phyloP scores from a whole-genome alignment of 2,329 filamentous ascomycete species.

The Verticillium dahliae region DNA sequence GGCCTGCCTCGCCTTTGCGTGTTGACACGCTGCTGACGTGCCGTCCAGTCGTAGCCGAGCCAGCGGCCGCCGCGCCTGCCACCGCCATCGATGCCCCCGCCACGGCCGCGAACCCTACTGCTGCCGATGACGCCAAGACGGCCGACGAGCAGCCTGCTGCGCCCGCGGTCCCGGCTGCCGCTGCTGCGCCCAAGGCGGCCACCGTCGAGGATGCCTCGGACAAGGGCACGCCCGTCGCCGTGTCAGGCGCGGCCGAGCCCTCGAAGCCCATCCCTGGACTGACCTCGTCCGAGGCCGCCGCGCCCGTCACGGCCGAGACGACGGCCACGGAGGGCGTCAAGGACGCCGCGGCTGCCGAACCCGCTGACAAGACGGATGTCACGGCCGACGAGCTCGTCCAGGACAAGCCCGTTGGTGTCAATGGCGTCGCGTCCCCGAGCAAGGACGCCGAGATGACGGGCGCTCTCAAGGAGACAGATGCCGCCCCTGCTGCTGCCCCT shows the following conservation, averaged over 20 bases:
- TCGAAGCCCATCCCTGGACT: not conserved
- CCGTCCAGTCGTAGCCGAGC: constrained; percentile 14
- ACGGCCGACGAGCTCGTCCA: constrained; percentile 23
- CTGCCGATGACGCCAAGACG: constrained; percentile 3
- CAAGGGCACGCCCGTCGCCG: constrained; percentile 7
- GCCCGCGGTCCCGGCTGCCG: constrained; percentile 13
- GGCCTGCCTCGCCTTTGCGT: no score
- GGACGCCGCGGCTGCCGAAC: not conserved
- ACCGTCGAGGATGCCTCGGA: constrained; percentile 7
- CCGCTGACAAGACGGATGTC: constrained; percentile 15
- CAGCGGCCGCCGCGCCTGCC: constrained; percentile 19
- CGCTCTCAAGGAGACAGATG: constrained; percentile 13
- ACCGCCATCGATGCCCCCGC: constrained; percentile 14
- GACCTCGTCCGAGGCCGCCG: not conserved
- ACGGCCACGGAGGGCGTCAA: not conserved
- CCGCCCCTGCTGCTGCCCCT: constrained; percentile 10
- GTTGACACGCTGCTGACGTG: not conserved
- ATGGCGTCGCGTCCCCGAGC: constrained; percentile 4
- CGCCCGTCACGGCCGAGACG: not conserved
- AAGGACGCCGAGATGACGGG: constrained; percentile 15
- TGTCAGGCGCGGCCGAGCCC: not conserved
- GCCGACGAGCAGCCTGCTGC: constrained; percentile 11
- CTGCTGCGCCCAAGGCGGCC: constrained; percentile 23
- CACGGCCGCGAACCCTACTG: not conserved
- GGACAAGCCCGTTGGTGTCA: constrained; percentile 13